Evolutionary conservation across 2,329 filamentous ascomycete species (phyloP), one percentile per base, ranked within the genome.

Genomic region (Aureobasidium melanogenum): DNA sequence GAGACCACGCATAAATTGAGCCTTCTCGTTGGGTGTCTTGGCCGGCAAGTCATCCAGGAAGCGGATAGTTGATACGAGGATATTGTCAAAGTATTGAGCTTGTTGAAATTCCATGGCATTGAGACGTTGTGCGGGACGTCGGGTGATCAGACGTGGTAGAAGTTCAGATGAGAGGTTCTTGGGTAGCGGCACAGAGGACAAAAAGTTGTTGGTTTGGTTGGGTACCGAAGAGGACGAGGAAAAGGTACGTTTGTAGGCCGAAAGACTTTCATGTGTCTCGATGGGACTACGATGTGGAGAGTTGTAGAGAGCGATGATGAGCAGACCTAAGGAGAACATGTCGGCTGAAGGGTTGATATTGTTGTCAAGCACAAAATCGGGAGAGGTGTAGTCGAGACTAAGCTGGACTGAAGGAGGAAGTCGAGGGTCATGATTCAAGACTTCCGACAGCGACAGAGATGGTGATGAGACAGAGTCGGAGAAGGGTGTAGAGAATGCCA

Each of bases 81-180:
- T 89, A 69, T 97, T 99, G 75, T 99, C 91, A 71, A 99, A 99
- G 72, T 95, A 99, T 66, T 90, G 87, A 69, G 91, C 95, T 73
- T 97, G 85, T 71, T 99, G 94, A 67, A 99, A 97, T 68, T 96
- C 93, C 59, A 84, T 85, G 5, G 93, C 91, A 28, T 86, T 91
- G 77, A 97, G 83, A 47, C 94, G 84, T 71, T 96, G 89, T 3
- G 91, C 91, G 2, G 94, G 91, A 60, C 91, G 81, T 64, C 94
- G 83, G 0, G 93, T 94, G 62, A 99, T 92, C 47, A 99, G 82
- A 28, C 88, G 82, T 2, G 94, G 91, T 4, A 99, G 77, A 0
- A 97, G 88, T 64, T 88, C 83, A 19, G 82, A 81, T 10, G 84
- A 78, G 15, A 99, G 81, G 61, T 95, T 90, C 64, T 84, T 88